Percentiles rank a stretch among this genome's conserved stretches.
Evolutionary conservation across 768 basidiomycete genomes (phyloP).

Genomic region (Cytidiella melzeri): DNA sequence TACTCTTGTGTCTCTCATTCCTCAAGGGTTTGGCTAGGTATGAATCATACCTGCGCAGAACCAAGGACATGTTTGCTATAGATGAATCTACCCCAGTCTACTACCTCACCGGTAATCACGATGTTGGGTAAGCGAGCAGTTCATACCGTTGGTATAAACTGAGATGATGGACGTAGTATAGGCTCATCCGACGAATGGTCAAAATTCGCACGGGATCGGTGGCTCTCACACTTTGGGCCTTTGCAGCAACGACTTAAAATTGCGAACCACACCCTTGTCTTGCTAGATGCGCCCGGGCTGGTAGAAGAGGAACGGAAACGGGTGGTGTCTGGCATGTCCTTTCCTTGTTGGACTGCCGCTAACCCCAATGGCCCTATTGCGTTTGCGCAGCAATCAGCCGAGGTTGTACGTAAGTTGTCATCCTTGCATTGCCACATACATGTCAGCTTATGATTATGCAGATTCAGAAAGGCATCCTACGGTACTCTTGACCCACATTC

Average conservation of each 20-base stretch:
- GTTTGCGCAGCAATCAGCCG: slow-evolving; percentile 25
- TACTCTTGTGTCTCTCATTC: too few relatives aligned
- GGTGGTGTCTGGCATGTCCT: slow-evolving; percentile 32
- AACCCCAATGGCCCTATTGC: slow-evolving; percentile 46
- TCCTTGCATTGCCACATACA: too few relatives aligned
- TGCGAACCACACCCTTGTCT: slow-evolving; percentile 65
- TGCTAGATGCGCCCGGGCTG: slow-evolving; percentile 69
- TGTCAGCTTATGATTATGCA: too few relatives aligned
- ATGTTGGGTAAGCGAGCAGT: slow-evolving; percentile 54
- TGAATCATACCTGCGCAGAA: slow-evolving; percentile 58
- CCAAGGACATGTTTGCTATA: slow-evolving; percentile 62
- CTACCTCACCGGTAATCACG: slow-evolving; percentile 89
- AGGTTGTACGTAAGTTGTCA: background rate
- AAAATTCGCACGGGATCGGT: slow-evolving; percentile 37
- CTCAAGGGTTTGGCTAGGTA: slow-evolving; percentile 65
- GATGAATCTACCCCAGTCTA: slow-evolving; percentile 44
- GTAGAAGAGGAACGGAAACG: slow-evolving; percentile 68
- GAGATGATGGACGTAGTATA: slow-evolving; percentile 21
- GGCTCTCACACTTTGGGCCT: slow-evolving; percentile 69
- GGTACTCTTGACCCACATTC: slow-evolving; percentile 85
- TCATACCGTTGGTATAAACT: slow-evolving; percentile 10
- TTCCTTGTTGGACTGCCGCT: slow-evolving; percentile 40
- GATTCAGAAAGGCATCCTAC: slow-evolving; percentile 31
- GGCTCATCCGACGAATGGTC: slow-evolving; percentile 24
- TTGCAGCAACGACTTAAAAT: slow-evolving; percentile 57